Base-by-base conservation (phyloP, 2,329 filamentous ascomycete species). In the Diatrype stigma region DNA sequence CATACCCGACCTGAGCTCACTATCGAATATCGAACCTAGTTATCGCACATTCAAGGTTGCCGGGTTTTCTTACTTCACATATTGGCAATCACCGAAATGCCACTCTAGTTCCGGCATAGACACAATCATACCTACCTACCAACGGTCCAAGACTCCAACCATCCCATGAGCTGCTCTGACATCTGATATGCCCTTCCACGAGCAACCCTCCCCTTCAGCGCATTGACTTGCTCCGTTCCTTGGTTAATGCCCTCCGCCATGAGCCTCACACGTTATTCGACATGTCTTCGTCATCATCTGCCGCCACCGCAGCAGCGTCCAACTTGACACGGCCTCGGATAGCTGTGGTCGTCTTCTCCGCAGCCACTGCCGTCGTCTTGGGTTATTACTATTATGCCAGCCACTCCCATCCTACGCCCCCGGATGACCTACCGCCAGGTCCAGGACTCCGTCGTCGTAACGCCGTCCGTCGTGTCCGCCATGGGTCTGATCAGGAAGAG, bases 391-490 rank as follows among this genome's bases (percentile, higher is more conserved):
- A 83, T 58, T 87, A 84, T 64, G 67, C 60, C 50, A 63, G 60
- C 51, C 67, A 66, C 42, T 61, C 60, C 58, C 54, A 57, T 50
- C 50, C 61, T 60, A 52, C 61, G 56, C 61, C 60, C 55, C 53
- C 57, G 47, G 52, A 45, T 59, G 54, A 63, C 32, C 50, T 51
- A 22, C 10, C 59, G 40, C 62, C 59, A 10, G 68, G 67, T n/a
- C 57, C 63, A 30, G 65, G 68, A 14, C 70, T 89, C 28, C 85
- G 81, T 58, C 75, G 86, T 55, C 85, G 85, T 63, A 89, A 88
- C 67, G 86, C 86, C 11, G 64, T 89, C 35, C 82, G 85, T 54
- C 78, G 80, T 51, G 63, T 65, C 45, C 64, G 70, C 30, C 74
- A 73, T 22, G 64, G 68, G 23, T 64, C 63, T 23, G 66, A 63